Evolutionary conservation across 495 filamentous ascomycete genomes (phyloP).

Genomic region (Aspergillus kassunensis): DNA sequence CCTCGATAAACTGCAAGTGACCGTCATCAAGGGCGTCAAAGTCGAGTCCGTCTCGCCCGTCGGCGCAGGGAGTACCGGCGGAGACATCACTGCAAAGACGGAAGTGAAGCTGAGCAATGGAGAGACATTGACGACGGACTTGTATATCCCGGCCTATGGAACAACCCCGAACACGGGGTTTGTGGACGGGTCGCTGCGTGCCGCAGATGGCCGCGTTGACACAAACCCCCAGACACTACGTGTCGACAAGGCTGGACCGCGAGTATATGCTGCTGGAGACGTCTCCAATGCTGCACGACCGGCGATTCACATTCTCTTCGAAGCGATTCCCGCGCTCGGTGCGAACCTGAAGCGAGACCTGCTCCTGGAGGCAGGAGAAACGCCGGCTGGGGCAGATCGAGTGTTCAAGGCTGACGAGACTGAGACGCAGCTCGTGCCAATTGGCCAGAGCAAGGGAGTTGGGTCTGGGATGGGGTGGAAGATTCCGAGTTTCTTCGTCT

Average conservation of each 20-base stretch:
- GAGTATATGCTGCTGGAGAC: slow-evolving; percentile 48
- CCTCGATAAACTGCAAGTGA: slow-evolving; percentile 42
- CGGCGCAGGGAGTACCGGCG: slow-evolving; percentile 14
- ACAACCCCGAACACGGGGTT: slow-evolving; percentile 43
- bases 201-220: slow-evolving; percentile 33
- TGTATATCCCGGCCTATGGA: slow-evolving; percentile 49
- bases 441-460: slow-evolving; percentile 51
- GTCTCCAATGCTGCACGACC: slow-evolving; percentile 26
- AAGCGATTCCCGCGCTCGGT: slow-evolving; percentile 35
- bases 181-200: slow-evolving; percentile 31
- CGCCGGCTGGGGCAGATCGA: slow-evolving; percentile 13
- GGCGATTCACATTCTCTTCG: slow-evolving; percentile 36
- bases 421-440: slow-evolving; percentile 51
- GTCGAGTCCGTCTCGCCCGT: slow-evolving; percentile 21
- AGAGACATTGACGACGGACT: slow-evolving; percentile 34
- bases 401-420: slow-evolving; percentile 36
- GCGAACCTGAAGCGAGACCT: slow-evolving; percentile 45
- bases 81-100: slow-evolving; percentile 16
- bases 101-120: slow-evolving; percentile 35
- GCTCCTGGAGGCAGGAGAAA: slow-evolving; percentile 15
- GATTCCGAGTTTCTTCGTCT: slow-evolving; percentile 53
- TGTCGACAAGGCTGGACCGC: slow-evolving; percentile 43
- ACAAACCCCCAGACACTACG: slow-evolving; percentile 41
- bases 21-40: slow-evolving; percentile 34
- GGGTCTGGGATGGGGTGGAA: slow-evolving; percentile 51